These are phyloP conservation scores for Cytospora paraplurivora DNA, from an alignment of 2,329 filamentous ascomycete species.

Conservation along the genomic window DNA sequence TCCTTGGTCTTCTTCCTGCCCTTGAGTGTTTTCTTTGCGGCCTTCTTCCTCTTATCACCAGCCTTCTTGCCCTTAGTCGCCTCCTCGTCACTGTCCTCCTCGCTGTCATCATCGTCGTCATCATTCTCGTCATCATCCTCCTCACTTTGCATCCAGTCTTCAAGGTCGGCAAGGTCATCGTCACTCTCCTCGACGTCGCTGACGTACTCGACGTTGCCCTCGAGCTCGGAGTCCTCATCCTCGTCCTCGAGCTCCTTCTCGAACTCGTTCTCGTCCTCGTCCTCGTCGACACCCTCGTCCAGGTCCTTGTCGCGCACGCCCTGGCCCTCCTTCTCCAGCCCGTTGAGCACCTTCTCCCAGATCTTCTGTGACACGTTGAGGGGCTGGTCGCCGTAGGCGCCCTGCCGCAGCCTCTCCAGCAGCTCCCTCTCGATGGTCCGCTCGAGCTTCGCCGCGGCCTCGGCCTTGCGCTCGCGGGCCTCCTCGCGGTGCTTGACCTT, in stretches of 20 bases:
- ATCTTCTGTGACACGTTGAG: slow-evolving; percentile 93
- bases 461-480: slow-evolving; percentile 68
- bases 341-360: slow-evolving; percentile 95
- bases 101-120: slow-evolving; percentile 56
- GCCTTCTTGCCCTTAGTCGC: slow-evolving; percentile 54
- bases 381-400: slow-evolving; percentile 91
- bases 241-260: slow-evolving; percentile 66
- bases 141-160: slow-evolving; percentile 90
- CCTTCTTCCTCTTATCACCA: slow-evolving; percentile 59
- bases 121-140: slow-evolving; percentile 63
- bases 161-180: slow-evolving; percentile 76
- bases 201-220: slow-evolving; percentile 86
- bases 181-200: slow-evolving; percentile 87
- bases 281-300: slow-evolving; percentile 82
- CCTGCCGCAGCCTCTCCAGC: slow-evolving; percentile 85
- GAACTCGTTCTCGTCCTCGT: slow-evolving; percentile 68
- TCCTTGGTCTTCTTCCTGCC: slow-evolving; percentile 69
- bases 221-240: slow-evolving; percentile 69
- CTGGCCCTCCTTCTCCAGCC: slow-evolving; percentile 84
- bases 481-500: slow-evolving; percentile 81
- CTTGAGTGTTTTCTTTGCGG: slow-evolving; percentile 50
- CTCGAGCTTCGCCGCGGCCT: slow-evolving; percentile 90
- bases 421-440: slow-evolving; percentile 93
- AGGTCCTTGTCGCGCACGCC: slow-evolving; percentile 82
- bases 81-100: slow-evolving; percentile 41